phyloP scores from a whole-genome alignment of 2,329 filamentous ascomycete genomes.

The Akanthomyces dipterigenus region DNA sequence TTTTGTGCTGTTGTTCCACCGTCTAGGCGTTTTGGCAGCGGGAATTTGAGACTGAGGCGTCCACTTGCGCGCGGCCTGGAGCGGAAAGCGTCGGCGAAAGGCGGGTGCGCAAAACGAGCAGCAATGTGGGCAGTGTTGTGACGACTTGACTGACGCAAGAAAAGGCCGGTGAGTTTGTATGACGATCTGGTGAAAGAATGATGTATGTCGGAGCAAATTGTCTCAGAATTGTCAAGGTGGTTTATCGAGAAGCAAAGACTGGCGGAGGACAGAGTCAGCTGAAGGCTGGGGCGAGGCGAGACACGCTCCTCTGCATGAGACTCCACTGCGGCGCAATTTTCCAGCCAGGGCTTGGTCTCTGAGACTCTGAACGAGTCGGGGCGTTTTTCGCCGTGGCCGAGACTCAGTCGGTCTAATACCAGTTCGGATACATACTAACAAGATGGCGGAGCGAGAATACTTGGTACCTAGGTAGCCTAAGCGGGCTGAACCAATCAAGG shows the following conservation, averaged over 20 bases:
- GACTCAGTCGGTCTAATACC: no score
- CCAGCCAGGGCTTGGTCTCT: not conserved
- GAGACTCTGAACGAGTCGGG: not conserved
- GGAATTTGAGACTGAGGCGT: not conserved
- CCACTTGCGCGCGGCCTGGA: no score
- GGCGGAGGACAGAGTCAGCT: not conserved
- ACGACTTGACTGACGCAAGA: no score
- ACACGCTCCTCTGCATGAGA: not conserved
- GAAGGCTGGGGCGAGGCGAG: constrained; percentile 11
- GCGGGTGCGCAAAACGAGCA: not conserved
- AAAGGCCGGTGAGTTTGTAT: no score
- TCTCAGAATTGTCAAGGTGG: not conserved
- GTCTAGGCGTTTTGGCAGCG: not conserved
- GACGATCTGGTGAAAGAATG: no score
- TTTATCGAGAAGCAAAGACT: not conserved
- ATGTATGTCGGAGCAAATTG: no score
- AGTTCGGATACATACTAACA: no score
- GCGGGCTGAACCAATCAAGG: no score
- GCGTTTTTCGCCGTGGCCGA: no score
- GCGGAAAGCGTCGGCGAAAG: not conserved
- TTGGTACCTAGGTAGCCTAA: no score
- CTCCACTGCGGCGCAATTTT: constrained; percentile 5
- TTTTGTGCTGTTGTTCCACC: no score
- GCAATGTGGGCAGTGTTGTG: not conserved
- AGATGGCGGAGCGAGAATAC: no score